Evolutionary conservation across 768 basidiomycete genomes (phyloP).

Genomic region (Phaffia tasmanica): DNA sequence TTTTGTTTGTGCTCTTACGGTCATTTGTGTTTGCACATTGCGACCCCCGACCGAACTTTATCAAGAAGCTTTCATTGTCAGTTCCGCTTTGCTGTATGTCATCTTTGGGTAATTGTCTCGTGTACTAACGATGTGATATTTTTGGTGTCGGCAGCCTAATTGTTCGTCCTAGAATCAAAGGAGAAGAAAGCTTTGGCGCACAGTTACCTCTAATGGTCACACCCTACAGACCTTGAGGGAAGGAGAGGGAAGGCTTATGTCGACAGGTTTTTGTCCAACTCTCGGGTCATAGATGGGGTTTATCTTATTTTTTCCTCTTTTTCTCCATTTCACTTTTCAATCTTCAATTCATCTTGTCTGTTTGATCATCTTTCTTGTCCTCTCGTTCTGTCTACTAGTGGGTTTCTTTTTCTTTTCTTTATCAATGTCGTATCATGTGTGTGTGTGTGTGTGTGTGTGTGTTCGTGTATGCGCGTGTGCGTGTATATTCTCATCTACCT

Average conservation of each 20-base stretch:
- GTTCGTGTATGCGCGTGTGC: not conserved
- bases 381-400: not conserved
- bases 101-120: not conserved
- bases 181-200: constrained; percentile 6
- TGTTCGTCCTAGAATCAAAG: constrained; percentile 2
- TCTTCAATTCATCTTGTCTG: not conserved
- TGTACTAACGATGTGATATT: not conserved
- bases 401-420: not conserved
- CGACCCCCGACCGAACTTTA: constrained; percentile 32
- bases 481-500: not conserved
- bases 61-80: constrained; percentile 30
- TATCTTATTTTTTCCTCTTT: not conserved
- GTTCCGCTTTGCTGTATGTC: not conserved
- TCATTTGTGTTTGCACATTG: constrained; percentile 35
- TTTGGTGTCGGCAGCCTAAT: not conserved
- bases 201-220: not conserved
- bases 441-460: not conserved
- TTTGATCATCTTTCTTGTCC: not conserved
- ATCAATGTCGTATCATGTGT: not conserved
- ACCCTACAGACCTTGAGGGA: no score
- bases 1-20: constrained; percentile 36
- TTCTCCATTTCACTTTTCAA: not conserved
- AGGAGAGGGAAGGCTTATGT: no score
- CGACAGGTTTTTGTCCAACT: no score
- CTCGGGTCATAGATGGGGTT: not conserved